phyloP scores from a whole-genome alignment of 1,284 basidiomycete species.

The Inonotus obliquus region DNA sequence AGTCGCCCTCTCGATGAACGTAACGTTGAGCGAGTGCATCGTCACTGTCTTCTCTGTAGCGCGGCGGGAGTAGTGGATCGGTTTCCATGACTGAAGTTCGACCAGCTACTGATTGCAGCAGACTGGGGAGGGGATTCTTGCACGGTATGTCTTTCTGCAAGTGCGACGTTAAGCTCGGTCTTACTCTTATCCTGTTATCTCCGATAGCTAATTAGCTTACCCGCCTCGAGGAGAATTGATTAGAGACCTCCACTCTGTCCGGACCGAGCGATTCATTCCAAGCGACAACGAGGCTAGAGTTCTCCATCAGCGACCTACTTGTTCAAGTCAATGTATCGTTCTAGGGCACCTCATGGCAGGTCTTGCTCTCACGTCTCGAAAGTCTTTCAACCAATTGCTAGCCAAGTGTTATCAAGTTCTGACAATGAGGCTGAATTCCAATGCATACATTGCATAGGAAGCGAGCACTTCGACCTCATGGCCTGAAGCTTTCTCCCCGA shows the following conservation, averaged over 20 bases:
- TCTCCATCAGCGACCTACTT: neutral
- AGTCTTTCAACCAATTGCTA: neutral
- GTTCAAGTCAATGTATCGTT: neutral
- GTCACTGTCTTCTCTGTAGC: neutral
- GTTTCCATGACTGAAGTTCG: slow-evolving; percentile 2
- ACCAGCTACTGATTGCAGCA: neutral
- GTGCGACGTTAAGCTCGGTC: neutral
- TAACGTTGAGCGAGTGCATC: neutral
- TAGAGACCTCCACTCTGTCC: neutral
- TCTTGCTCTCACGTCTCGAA: neutral
- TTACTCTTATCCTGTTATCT: neutral
- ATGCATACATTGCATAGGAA: neutral
- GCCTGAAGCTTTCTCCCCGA: neutral
- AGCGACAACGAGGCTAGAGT: slow-evolving; percentile 9
- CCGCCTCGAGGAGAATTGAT: neutral
- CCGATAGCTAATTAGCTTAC: neutral
- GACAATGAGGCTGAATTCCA: neutral
- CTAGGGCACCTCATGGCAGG: slow-evolving; percentile 6
- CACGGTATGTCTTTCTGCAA: neutral
- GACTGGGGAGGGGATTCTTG: neutral
- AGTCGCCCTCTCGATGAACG: neutral
- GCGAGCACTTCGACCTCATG: slow-evolving; percentile 4
- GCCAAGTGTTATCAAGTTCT: neutral
- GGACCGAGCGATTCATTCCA: slow-evolving; percentile 14
- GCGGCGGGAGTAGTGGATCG: slow-evolving; percentile 6